Evolutionary conservation across 2,329 filamentous ascomycete genomes (phyloP).

Genomic region (Curvularia verruculosa): DNA sequence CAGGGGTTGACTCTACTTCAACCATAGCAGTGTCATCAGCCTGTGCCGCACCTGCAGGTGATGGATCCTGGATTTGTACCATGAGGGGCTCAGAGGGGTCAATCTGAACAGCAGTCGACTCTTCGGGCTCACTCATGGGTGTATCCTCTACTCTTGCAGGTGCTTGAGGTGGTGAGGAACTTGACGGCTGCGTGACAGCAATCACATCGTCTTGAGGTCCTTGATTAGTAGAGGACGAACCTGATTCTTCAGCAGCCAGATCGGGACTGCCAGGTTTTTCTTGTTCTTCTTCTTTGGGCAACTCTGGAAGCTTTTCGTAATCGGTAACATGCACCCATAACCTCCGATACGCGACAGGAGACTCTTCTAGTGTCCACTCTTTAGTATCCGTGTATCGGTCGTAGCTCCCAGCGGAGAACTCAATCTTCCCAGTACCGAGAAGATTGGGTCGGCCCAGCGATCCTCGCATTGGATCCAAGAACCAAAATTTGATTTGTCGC

Average conservation of each 20-base stretch:
- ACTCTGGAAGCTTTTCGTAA: conserved; percentile 38
- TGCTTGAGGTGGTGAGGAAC: conserved; percentile 11
- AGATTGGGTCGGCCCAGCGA: conserved; percentile 39
- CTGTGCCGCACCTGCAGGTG: conserved; percentile 6
- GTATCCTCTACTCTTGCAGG: conserved; percentile 40
- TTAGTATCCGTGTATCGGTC: conserved; percentile 35
- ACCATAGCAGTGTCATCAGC: conserved; percentile 32
- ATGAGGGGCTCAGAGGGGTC: conserved; percentile 10
- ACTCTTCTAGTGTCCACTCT: conserved; percentile 36
- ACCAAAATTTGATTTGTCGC: conserved; percentile 51
- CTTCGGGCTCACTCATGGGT: conserved; percentile 49
- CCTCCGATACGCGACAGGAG: conserved; percentile 29
- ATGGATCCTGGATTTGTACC: conserved; percentile 9
- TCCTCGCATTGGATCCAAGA: conserved; percentile 42
- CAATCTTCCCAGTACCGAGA: conserved; percentile 40
- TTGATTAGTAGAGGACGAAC: not conserved
- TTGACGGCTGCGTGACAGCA: conserved; percentile 4
- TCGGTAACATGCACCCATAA: conserved; percentile 47
- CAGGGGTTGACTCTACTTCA: conserved; percentile 25
- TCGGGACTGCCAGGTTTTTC: not conserved
- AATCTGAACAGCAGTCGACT: conserved; percentile 15
- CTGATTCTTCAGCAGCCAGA: conserved; percentile 2
- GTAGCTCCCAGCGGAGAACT: conserved; percentile 40
- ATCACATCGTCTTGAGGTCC: not conserved
- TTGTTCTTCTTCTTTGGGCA: conserved; percentile 27